Evolutionary conservation across 2,329 filamentous ascomycete genomes (phyloP), one percentile per base, ranked within the genome.

Genomic region (Domatiomyces globalis): DNA sequence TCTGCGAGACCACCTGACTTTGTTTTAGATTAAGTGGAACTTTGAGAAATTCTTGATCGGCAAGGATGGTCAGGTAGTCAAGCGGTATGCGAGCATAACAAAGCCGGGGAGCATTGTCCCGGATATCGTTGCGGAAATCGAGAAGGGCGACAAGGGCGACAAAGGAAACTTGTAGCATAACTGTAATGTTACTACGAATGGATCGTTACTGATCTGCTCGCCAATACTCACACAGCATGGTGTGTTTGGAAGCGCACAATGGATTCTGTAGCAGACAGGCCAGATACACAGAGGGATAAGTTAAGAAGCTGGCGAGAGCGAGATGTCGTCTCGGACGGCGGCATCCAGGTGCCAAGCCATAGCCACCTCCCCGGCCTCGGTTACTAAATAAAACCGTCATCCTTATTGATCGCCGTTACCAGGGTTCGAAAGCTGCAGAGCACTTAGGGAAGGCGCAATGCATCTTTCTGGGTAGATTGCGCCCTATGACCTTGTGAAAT

Each of bases 11-110:
- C 12, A 39, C 10, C 33, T 39, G 33, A 39, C 33, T 39, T 15
- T 15, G 33, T 15, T 5, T 15, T 15, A 39, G 56, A 76, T 98
- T 63, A 95, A 96, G 84, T 98, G 92, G 92, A 98, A 98, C 73
- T 98, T 96, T 74, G 92, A 98, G 71, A 98, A 98, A 79, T 98
- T 95, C 72, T 73, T 98, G 57, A 74, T 98, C 58, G 84, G 83
- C 54, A 78, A 80, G 56, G 87, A 96, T 68, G 92, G 92, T 22
- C 78, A 84, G 71, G 87, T 96, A 61, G 84, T 85, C 71, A 78
- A 78, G 25, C 75, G 92, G 58, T 98, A 88, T 87, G 85, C 87
- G 33, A 90, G 85, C 68, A 85, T 81, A 17, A 87, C 85, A 54
- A 92, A 89, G 76, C 92, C 92, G 0, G 87, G 90, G 72, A 70